A percentile compares a stretch with the other conserved stretches of the same genome.
phyloP scores from a whole-genome alignment of 768 basidiomycete species.

The Hebeloma cylindrosporum region DNA sequence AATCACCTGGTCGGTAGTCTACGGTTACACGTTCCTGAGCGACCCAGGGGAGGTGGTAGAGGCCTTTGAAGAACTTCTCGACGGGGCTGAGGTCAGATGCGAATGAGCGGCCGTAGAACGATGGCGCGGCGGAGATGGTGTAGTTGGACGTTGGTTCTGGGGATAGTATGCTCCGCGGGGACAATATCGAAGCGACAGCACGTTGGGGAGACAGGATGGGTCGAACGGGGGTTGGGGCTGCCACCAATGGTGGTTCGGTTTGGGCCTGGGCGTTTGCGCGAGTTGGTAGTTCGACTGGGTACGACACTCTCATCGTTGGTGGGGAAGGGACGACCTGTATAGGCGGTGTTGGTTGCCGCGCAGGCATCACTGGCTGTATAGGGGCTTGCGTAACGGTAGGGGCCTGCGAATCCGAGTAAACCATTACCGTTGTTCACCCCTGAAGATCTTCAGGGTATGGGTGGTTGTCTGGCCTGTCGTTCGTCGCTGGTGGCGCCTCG shows the following conservation, averaged over 20 bases:
- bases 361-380: too few relatives aligned
- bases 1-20: slow-evolving; percentile 42
- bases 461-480: too few relatives aligned
- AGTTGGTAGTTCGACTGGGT: slow-evolving; percentile 17
- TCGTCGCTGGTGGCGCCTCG: slow-evolving; percentile 25
- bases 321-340: too few relatives aligned
- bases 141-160: slow-evolving; percentile 26
- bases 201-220: background rate
- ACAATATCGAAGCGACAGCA: slow-evolving; percentile 2
- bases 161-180: slow-evolving; percentile 20
- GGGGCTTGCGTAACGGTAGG: slow-evolving; percentile 10
- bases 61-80: slow-evolving; percentile 39
- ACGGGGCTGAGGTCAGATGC: slow-evolving; percentile 37
- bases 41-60: slow-evolving; percentile 49
- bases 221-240: slow-evolving; percentile 1
- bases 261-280: slow-evolving; percentile 15
- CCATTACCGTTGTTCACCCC: slow-evolving; percentile 17
- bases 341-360: slow-evolving; percentile 5
- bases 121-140: slow-evolving; percentile 28
- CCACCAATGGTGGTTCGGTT: background rate
- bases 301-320: slow-evolving; percentile 19
- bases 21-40: slow-evolving; percentile 41
- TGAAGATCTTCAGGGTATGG: too few relatives aligned
- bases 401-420: slow-evolving; percentile 23
- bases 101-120: slow-evolving; percentile 37